These are phyloP conservation scores for Carnegiea gigantea DNA, from an alignment of 179 eudicot genomes.

Conservation along the genomic window DNA sequence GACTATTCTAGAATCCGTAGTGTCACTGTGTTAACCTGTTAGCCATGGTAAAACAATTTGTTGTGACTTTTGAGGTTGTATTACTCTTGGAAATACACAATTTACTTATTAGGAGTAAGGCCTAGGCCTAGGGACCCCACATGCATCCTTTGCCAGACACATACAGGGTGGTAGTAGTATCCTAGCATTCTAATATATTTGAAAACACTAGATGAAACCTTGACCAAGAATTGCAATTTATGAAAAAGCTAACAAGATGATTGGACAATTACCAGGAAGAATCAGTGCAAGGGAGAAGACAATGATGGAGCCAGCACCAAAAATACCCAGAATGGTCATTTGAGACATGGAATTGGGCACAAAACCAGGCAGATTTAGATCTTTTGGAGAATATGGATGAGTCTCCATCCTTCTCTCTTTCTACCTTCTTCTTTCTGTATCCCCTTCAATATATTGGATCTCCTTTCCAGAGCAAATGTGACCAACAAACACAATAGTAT, in stretches of 20 bases:
- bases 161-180: not conserved
- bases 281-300: conserved; percentile 57
- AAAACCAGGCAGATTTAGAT: conserved; percentile 55
- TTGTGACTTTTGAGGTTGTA: not conserved
- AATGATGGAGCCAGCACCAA: conserved; percentile 40
- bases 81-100: not conserved
- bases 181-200: not conserved
- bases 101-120: not conserved
- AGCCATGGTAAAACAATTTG: not conserved
- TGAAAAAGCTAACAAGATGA: not conserved
- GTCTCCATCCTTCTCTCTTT: conserved; percentile 24
- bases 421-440: not conserved
- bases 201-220: not conserved
- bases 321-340: conserved; percentile 49
- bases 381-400: conserved; percentile 63
- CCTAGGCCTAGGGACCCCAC: not conserved
- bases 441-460: not conserved
- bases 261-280: conserved; percentile 46
- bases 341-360: conserved; percentile 50
- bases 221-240: not conserved
- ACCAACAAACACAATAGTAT: not conserved
- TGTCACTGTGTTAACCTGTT: not conserved
- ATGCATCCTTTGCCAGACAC: not conserved
- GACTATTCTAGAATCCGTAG: not conserved
- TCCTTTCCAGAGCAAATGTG: not conserved